phyloP scores from a whole-genome alignment of 805 yeast genomes.

The Ogataea nitratoaversa region DNA sequence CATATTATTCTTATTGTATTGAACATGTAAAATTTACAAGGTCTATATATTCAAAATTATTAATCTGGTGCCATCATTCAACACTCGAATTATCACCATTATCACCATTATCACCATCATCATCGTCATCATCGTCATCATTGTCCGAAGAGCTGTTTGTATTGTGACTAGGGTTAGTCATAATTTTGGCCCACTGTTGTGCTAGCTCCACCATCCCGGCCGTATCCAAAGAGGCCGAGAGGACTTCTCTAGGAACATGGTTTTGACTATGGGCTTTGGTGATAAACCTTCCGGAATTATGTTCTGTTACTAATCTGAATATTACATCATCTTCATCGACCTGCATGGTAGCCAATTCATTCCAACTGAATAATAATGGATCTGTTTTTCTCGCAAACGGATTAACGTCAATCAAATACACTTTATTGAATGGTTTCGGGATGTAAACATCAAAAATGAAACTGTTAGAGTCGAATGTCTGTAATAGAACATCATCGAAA shows the following conservation, averaged over 20 bases:
- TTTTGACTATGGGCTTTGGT: constrained; percentile 82
- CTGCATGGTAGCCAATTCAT: constrained; percentile 50
- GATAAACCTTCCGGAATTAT: constrained; percentile 72
- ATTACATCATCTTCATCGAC: constrained; percentile 37
- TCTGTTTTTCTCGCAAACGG: constrained; percentile 81
- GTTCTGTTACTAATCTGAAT: constrained; percentile 63
- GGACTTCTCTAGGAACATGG: constrained; percentile 87
- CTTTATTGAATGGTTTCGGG: constrained; percentile 65
- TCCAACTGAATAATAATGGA: constrained; percentile 77
- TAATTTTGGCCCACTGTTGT: constrained; percentile 45
- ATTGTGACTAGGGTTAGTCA: constrained; percentile 6
- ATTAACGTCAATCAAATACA: constrained; percentile 78
- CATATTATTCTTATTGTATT: no score
- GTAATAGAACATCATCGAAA: constrained; percentile 42
- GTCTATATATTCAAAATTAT: no score
- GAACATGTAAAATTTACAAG: no score
- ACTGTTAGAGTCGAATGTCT: constrained; percentile 47
- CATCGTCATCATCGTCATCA: constrained; percentile 2
- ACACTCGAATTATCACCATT: not conserved
- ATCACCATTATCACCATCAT: not conserved
- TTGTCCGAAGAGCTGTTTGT: no score
- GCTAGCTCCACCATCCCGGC: constrained; percentile 67
- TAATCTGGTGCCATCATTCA: no score
- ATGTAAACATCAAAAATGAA: constrained; percentile 80
- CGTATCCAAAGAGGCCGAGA: constrained; percentile 74